Percentiles rank a stretch among this genome's conserved stretches.
These are phyloP conservation scores for Stemphylium beticola DNA, from an alignment of 2,329 filamentous ascomycete species.

Conservation along the genomic window DNA sequence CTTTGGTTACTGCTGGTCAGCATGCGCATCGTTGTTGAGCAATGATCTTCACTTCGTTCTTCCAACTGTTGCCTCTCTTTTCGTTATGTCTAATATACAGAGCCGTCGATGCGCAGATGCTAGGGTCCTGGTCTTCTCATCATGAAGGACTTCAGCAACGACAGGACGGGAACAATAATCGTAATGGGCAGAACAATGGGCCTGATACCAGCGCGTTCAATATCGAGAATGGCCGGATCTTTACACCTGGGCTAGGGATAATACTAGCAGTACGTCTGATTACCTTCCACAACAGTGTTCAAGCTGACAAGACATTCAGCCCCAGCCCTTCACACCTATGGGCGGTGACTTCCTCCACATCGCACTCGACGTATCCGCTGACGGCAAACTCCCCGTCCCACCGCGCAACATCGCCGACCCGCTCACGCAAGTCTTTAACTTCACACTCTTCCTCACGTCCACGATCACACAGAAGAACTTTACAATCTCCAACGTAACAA, in stretches of 20 bases:
- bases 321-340: constrained; percentile 48
- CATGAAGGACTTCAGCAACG: constrained; percentile 14
- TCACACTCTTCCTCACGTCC: constrained; percentile 72
- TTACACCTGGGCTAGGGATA: constrained; percentile 71
- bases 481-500: constrained; percentile 69
- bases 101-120: constrained; percentile 34
- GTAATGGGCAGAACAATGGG: constrained; percentile 24
- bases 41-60: constrained; percentile 30
- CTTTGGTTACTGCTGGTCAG: constrained; percentile 26
- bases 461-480: constrained; percentile 69
- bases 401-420: constrained; percentile 59
- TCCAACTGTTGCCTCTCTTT: constrained; percentile 20
- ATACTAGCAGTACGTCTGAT: constrained; percentile 60
- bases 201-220: constrained; percentile 55
- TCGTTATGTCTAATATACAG: constrained; percentile 27
- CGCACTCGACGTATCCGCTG: constrained; percentile 69
- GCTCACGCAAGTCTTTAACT: constrained; percentile 65
- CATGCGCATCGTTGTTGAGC: constrained; percentile 39
- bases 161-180: constrained; percentile 29
- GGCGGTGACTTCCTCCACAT: constrained; percentile 62
- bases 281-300: neutral
- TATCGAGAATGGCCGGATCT: constrained; percentile 69
- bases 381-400: constrained; percentile 67
- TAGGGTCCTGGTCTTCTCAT: constrained; percentile 27
- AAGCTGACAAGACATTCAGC: constrained; percentile 26